These are phyloP conservation scores for Candida hungchunana DNA, from an alignment of 805 yeast genomes.

Conservation along the genomic window DNA sequence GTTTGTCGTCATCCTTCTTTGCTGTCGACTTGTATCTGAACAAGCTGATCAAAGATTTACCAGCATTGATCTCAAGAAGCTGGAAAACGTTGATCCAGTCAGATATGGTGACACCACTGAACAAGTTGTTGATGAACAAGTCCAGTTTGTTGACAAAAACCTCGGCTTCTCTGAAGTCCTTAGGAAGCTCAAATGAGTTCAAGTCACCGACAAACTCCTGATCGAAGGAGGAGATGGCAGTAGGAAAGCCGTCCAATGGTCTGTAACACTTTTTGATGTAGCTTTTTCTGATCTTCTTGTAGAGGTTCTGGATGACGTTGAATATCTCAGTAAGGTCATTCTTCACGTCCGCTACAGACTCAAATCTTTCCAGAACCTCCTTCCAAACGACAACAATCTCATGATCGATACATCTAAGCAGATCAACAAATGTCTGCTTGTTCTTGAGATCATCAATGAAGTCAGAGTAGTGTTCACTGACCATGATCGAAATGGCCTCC, in stretches of 20 bases:
- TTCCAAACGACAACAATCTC: constrained; percentile 56
- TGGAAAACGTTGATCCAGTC: constrained; percentile 83
- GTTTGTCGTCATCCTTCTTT: constrained; percentile 41
- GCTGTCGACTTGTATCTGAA: constrained; percentile 43
- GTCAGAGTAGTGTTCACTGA: constrained; percentile 69
- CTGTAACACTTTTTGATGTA: constrained; percentile 69
- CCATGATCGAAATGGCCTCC: constrained; percentile 68
- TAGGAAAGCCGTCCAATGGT: constrained; percentile 37
- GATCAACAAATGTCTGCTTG: constrained; percentile 55
- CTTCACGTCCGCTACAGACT: constrained; percentile 18
- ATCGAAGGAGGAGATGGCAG: constrained; percentile 2
- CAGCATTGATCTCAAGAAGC: constrained; percentile 63
- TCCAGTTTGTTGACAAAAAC: constrained; percentile 63
- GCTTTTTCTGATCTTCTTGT: constrained; percentile 60
- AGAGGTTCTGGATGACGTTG: constrained; percentile 36
- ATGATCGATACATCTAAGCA: constrained; percentile 63
- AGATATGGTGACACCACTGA: constrained; percentile 50
- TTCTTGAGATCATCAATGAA: constrained; percentile 65
- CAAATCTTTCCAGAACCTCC: constrained; percentile 25
- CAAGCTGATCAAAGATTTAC: constrained; percentile 50
- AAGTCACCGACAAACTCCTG: constrained; percentile 6
- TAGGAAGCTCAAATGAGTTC: constrained; percentile 21
- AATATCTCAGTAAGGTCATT: constrained; percentile 29
- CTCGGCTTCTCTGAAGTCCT: constrained; percentile 48
- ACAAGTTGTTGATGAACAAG: constrained; percentile 51